Conservation (phyloP, 2,329 filamentous ascomycete genomes). For the Leptographium procerum region DNA sequence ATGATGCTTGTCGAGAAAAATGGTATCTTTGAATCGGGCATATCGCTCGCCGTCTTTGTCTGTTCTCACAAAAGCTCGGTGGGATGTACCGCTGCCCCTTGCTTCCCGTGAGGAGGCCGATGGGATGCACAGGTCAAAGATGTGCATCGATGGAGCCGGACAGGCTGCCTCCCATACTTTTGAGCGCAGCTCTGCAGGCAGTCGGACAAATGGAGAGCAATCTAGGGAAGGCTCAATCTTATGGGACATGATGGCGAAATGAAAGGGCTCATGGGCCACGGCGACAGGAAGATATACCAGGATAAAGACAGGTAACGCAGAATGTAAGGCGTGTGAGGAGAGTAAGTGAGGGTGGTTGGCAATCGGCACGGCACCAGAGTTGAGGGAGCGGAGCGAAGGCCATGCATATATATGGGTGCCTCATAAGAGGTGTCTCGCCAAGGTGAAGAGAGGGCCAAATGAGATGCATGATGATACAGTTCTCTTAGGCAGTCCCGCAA, state of each 20-base stretch:
- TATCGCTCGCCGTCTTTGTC: neutral
- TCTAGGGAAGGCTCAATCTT: neutral
- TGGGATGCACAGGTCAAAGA: constrained; percentile 13
- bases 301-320: too few species aligned
- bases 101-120: neutral
- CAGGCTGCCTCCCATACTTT: constrained; percentile 13
- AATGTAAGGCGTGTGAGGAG: too few species aligned
- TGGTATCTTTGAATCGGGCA: neutral
- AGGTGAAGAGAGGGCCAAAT: neutral
- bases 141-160: constrained; percentile 13
- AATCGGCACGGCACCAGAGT: neutral
- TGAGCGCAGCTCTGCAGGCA: constrained; percentile 16
- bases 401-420: neutral
- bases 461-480: neutral
- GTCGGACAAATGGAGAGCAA: constrained; percentile 9
- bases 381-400: neutral
- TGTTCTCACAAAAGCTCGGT: neutral
- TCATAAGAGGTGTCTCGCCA: neutral
- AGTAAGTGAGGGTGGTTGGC: too few species aligned
- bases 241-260: neutral
- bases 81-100: neutral
- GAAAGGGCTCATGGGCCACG: neutral
- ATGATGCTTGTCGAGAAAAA: constrained; percentile 3
- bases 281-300: neutral
- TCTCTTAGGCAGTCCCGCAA: too few species aligned